phyloP scores from a whole-genome alignment of 768 basidiomycete genomes.

The Filobasidium wieringae region DNA sequence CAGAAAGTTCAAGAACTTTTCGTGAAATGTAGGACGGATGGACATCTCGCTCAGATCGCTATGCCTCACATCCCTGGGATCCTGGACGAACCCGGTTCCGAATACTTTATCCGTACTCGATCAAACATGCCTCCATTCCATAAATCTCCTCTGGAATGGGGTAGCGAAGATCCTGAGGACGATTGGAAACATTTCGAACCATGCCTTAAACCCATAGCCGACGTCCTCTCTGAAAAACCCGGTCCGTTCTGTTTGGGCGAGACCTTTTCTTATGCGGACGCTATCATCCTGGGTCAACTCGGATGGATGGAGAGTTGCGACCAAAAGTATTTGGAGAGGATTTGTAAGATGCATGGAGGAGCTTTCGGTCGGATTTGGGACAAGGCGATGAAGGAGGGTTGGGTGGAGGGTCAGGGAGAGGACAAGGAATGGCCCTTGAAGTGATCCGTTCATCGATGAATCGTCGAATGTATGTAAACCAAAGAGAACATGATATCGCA shows the following conservation, averaged over 20 bases:
- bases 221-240: neutral
- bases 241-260: constrained; percentile 9
- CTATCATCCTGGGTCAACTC: constrained; percentile 1
- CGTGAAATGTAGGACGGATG: neutral
- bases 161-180: neutral
- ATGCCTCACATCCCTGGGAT: constrained; percentile 4
- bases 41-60: neutral
- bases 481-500: no score
- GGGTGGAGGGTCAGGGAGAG: constrained; percentile 11
- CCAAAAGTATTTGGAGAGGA: neutral
- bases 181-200: constrained; percentile 4
- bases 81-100: constrained; percentile 6
- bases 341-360: neutral
- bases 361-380: constrained; percentile 4
- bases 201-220: neutral
- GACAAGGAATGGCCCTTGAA: constrained; percentile 7
- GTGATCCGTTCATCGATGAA: no score
- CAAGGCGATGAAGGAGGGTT: constrained; percentile 1
- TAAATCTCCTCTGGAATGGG: neutral
- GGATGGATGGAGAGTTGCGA: constrained; percentile 5
- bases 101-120: constrained; percentile 13
- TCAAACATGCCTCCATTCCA: neutral
- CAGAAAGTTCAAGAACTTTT: neutral
- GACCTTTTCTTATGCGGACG: constrained; percentile 8
- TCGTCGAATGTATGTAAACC: no score